Conservation (phyloP, 257 asterid species). For the Nicotiana otophora region DNA sequence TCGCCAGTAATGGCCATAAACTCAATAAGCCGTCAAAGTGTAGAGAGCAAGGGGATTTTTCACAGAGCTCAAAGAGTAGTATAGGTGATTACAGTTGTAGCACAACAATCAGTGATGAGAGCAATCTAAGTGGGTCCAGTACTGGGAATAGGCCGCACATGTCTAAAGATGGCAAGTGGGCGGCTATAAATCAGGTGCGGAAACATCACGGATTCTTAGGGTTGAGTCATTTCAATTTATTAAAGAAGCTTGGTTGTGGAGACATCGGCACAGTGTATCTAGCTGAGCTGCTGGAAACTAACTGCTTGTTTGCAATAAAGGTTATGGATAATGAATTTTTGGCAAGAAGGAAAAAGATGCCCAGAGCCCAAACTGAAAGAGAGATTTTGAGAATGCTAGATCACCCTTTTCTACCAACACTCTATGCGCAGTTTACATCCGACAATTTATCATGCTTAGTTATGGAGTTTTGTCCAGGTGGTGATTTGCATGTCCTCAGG, state of each 20-base stretch:
- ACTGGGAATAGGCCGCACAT: conserved; percentile 75
- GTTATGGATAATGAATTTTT: conserved; percentile 91
- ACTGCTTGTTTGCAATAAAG: conserved; percentile 70
- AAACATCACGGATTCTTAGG: conserved; percentile 66
- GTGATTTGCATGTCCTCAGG: conserved; percentile 85
- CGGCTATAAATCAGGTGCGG: conserved; percentile 47
- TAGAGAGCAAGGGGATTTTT: conserved; percentile 57
- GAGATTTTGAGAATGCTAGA: conserved; percentile 84
- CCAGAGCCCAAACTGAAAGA: conserved; percentile 86
- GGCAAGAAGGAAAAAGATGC: conserved; percentile 65
- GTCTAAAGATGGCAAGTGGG: conserved; percentile 83
- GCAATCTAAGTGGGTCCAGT: conserved; percentile 66
- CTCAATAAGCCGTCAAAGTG: conserved; percentile 28
- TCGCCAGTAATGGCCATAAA: conserved; percentile 10
- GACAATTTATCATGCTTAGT: conserved; percentile 79
- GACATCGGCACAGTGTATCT: conserved; percentile 90
- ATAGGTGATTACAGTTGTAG: conserved; percentile 76
- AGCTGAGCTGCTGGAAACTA: conserved; percentile 62
- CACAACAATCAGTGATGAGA: conserved; percentile 75
- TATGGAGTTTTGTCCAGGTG: conserved; percentile 97
- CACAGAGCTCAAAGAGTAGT: conserved; percentile 86
- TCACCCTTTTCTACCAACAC: conserved; percentile 94
- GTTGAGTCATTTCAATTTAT: conserved; percentile 58
- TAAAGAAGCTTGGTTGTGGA: conserved; percentile 83
- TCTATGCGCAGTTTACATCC: conserved; percentile 81